A percentile compares a stretch with the other conserved stretches of the same genome.
These are phyloP conservation scores for Cercospora sesami DNA, from an alignment of 2,329 filamentous ascomycete genomes.

Conservation along the genomic window DNA sequence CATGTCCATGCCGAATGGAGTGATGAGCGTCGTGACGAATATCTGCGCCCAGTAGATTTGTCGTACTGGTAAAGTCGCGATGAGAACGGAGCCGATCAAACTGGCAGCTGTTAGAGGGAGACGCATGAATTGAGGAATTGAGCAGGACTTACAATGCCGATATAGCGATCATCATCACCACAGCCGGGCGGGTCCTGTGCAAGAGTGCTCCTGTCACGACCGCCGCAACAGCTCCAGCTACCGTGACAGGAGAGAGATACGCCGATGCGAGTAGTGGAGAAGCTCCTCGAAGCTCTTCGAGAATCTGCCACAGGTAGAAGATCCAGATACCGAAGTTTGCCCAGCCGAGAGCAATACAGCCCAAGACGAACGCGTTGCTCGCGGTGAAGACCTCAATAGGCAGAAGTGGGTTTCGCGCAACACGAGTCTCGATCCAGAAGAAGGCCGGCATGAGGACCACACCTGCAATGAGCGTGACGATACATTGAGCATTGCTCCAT, in stretches of 20 bases:
- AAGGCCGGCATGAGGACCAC: constrained; percentile 32
- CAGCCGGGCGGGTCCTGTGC: constrained; percentile 32
- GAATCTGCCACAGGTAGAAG: constrained; percentile 48
- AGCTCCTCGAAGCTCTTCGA: constrained; percentile 46
- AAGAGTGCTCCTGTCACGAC: constrained; percentile 41
- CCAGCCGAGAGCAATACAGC: constrained; percentile 35
- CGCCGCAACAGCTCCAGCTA: constrained; percentile 50
- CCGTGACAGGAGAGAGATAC: constrained; percentile 49
- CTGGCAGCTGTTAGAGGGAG: too few species aligned
- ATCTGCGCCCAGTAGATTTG: constrained; percentile 66
- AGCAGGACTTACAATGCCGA: constrained; percentile 38
- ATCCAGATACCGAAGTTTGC: constrained; percentile 35
- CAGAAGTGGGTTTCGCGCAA: constrained; percentile 27
- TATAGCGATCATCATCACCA: constrained; percentile 44
- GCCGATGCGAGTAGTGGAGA: constrained; percentile 49
- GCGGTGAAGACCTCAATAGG: constrained; percentile 34
- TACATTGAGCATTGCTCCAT: constrained; percentile 33
- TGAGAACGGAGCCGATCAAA: constrained; percentile 43
- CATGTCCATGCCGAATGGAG: constrained; percentile 61
- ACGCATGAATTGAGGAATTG: too few species aligned
- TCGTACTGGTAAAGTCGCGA: constrained; percentile 50
- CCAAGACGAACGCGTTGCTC: constrained; percentile 34
- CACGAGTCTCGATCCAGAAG: constrained; percentile 32
- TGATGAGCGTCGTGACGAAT: constrained; percentile 59
- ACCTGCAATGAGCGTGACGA: constrained; percentile 32